Evolutionary conservation across 176 grass and related monocot species (phyloP).

Genomic region (Paspalum notatum): DNA sequence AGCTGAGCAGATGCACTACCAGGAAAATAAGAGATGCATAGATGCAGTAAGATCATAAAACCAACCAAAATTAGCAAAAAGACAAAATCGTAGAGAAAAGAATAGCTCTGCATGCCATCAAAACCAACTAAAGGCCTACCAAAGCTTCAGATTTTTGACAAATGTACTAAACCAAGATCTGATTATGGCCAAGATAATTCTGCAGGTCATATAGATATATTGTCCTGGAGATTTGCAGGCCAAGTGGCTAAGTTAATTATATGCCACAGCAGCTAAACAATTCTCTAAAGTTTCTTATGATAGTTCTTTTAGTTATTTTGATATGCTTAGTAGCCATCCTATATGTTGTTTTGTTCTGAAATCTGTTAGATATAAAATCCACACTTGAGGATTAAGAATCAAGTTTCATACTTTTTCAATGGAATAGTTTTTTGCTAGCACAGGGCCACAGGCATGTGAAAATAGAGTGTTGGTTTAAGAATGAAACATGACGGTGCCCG

Average conservation of each 20-base stretch:
- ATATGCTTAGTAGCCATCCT: not conserved
- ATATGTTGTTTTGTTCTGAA: not conserved
- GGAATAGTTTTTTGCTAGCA: not conserved
- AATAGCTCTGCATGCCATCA: not conserved
- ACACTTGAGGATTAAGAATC: not conserved
- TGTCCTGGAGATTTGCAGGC: not conserved
- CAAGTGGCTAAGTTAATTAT: constrained; percentile 5
- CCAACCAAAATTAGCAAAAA: constrained; percentile 24
- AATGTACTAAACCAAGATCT: constrained; percentile 16
- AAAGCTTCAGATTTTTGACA: not conserved
- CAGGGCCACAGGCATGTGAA: not conserved
- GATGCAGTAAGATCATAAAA: constrained; percentile 22
- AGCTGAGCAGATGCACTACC: not conserved
- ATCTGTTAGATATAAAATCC: not conserved
- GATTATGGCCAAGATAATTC: constrained; percentile 20
- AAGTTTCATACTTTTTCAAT: not conserved
- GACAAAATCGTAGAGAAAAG: not conserved
- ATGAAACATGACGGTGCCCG: not conserved
- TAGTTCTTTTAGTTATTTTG: not conserved
- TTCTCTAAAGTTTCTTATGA: not conserved
- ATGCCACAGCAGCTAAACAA: constrained; percentile 6
- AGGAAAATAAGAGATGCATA: constrained; percentile 10
- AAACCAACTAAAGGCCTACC: not conserved
- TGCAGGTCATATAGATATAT: not conserved
- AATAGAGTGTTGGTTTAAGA: not conserved